Evolutionary conservation across 1,284 basidiomycete species (phyloP), one percentile per base, ranked within the genome.

Genomic region (Cryptococcus jaspeensis): DNA sequence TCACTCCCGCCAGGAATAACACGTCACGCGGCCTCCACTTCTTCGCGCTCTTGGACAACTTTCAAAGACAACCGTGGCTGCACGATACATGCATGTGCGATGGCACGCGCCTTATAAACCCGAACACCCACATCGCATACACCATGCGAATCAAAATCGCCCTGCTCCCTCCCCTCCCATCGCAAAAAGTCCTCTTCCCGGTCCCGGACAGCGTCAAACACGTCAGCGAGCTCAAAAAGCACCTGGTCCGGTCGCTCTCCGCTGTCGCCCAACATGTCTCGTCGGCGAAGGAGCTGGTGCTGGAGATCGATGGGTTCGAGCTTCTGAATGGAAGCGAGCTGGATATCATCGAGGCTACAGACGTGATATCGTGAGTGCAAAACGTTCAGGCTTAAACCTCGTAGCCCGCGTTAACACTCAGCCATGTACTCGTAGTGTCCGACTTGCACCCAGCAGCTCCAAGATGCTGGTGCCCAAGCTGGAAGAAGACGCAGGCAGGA

Each of bases 231-330:
- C 61, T 72, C 32, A 65, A 66, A 32, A 63, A 60, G 49, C 56
- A 65, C 52, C 43, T 72, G 35, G n/a, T 62, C 46, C 40, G 50
- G n/a, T 64, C 63, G 3, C 55, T 72, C 20, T 60, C 62, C 20
- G 37, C 52, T 4, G 55, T 71, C 11, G 44, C 56, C 18, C 46
- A 42, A n/a, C 43, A 60, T 42, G 53, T 55, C 18, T 40, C 50
- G 0, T 50, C 46, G 35, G 54, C 52, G 7, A 60, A 53, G 40
- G 67, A 69, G 36, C 39, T 76, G 3, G 49, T 65, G 5, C 55
- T 79, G 42, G 72, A 76, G 56, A 63, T 79, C 11, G 77, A 79
- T 32, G 77, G 76, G 2, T 79, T 77, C 52, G 74, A 79, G 62
- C 62, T 79, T 8, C 44, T 78, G 15, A 65, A 57, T 15, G 70